phyloP scores from a whole-genome alignment of 202 grass and related monocot genomes.

The Cymbopogon flexuosus region DNA sequence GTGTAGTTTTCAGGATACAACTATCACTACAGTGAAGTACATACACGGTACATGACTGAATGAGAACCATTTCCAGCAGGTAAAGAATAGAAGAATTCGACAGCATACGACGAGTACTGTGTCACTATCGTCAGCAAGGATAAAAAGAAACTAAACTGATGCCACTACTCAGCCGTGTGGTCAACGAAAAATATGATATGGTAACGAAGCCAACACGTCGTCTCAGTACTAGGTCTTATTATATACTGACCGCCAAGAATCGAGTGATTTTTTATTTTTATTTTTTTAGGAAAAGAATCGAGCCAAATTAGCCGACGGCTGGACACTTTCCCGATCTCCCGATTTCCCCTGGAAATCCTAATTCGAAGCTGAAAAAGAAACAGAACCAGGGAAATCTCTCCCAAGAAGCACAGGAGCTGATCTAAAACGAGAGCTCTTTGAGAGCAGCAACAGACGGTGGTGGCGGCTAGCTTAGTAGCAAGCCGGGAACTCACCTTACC shows the following conservation, averaged over 20 bases:
- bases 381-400: background rate
- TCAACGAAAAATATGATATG: background rate
- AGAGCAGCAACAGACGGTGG: background rate
- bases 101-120: background rate
- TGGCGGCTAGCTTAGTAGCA: background rate
- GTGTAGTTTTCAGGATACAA: background rate
- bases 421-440: background rate
- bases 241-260: background rate
- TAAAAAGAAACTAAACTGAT: background rate
- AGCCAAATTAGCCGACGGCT: background rate
- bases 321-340: background rate
- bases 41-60: background rate
- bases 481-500: constrained; percentile 4
- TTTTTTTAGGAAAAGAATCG: too few relatives aligned
- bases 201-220: background rate
- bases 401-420: background rate
- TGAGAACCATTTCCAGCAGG: background rate
- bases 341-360: background rate
- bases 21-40: background rate
- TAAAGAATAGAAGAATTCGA: background rate
- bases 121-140: background rate
- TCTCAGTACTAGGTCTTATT: constrained; percentile 18
- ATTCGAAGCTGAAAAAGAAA: background rate
- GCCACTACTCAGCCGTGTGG: background rate
- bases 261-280: background rate